Conservation (phyloP, 1,284 basidiomycete species). For the Moesziomyces sp. region DNA sequence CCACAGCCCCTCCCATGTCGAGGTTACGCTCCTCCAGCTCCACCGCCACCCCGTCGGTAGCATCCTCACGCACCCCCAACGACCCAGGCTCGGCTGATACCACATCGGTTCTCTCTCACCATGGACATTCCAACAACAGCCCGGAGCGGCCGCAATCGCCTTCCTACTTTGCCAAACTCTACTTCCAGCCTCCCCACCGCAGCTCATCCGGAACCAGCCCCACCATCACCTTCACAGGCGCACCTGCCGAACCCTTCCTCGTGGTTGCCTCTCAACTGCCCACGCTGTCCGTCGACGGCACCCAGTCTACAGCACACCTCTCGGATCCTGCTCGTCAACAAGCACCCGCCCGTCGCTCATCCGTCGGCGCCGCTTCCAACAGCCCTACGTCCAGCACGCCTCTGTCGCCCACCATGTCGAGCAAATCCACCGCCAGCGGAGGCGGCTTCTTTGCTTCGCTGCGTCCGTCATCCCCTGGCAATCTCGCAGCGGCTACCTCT, state of each 20-base stretch:
- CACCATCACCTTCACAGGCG: conserved; percentile 48
- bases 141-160: conserved; percentile 36
- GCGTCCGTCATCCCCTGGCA: conserved; percentile 43
- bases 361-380: conserved; percentile 12
- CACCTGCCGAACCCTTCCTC: conserved; percentile 19
- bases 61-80: conserved; percentile 12
- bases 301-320: conserved; percentile 11
- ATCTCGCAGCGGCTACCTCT: conserved; percentile 10
- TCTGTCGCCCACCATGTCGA: conserved; percentile 29
- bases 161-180: conserved; percentile 43
- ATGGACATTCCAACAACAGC: conserved; percentile 25
- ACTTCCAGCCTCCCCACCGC: conserved; percentile 32
- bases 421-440: conserved; percentile 15
- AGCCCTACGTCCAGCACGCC: conserved; percentile 21
- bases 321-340: conserved; percentile 7
- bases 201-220: conserved; percentile 32
- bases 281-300: conserved; percentile 1
- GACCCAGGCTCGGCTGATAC: conserved; percentile 14
- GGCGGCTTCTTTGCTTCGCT: conserved; percentile 48
- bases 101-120: conserved; percentile 24
- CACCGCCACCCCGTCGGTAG: conserved; percentile 3
- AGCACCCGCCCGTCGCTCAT: conserved; percentile 9
- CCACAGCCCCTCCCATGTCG: conserved; percentile 13
- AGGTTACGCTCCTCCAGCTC: conserved; percentile 24
- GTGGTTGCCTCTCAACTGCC: conserved; percentile 6